Percentiles rank a stretch among this genome's conserved stretches.
These are phyloP conservation scores for Glycyrrhiza uralensis DNA, from an alignment of 306 rosid genomes.

Conservation along the genomic window DNA sequence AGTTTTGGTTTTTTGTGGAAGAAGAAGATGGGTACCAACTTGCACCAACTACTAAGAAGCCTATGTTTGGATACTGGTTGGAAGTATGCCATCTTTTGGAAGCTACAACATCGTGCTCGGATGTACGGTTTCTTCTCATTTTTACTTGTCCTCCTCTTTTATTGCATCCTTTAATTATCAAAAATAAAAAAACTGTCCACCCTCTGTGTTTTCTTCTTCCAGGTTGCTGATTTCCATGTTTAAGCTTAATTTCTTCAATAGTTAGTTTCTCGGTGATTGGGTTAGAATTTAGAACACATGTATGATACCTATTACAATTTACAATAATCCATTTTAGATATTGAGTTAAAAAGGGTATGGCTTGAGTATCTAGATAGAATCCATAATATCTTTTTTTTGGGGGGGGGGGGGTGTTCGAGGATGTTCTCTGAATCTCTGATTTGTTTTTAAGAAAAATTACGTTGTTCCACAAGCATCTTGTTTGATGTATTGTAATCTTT, in stretches of 20 bases:
- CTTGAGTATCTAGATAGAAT: background rate
- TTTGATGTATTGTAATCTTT: constrained; percentile 6
- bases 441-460: constrained; percentile 1
- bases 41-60: constrained; percentile 66
- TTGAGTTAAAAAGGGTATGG: background rate
- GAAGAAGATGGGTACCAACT: constrained; percentile 56
- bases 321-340: background rate
- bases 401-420: background rate
- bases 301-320: constrained; percentile 8
- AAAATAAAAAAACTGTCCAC: too few relatives aligned
- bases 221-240: constrained; percentile 6
- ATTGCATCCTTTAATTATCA: too few relatives aligned
- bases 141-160: background rate
- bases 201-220: too few relatives aligned
- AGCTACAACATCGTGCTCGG: constrained; percentile 75
- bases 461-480: background rate
- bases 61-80: constrained; percentile 76
- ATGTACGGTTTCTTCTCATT: constrained; percentile 44
- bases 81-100: constrained; percentile 97
- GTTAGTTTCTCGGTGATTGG: background rate
- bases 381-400: background rate
- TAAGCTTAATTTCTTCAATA: background rate
- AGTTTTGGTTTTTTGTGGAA: constrained; percentile 24
- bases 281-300: constrained; percentile 2
- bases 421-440: background rate